These are phyloP conservation scores for Pseudogymnoascus sp. DNA, from an alignment of 2,329 filamentous ascomycete genomes.

Conservation along the genomic window DNA sequence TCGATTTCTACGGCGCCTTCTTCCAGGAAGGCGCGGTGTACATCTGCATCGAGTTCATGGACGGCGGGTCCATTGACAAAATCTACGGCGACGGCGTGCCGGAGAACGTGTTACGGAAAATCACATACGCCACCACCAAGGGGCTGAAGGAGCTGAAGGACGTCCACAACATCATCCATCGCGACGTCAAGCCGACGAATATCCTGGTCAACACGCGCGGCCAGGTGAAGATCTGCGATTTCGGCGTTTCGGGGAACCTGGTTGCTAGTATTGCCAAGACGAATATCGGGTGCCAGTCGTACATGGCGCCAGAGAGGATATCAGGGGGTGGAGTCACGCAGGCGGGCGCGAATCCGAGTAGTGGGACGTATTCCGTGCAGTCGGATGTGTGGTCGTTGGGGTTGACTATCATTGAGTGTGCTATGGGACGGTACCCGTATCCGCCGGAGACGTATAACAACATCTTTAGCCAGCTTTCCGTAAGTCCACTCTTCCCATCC, in stretches of 20 bases:
- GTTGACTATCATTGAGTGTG: conserved; percentile 90
- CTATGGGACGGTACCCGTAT: conserved; percentile 89
- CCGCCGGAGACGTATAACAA: conserved; percentile 96
- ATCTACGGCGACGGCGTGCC: conserved; percentile 86
- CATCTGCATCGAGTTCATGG: conserved; percentile 99
- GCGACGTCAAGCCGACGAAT: conserved; percentile 98
- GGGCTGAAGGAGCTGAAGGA: conserved; percentile 92
- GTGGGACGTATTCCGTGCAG: conserved; percentile 92
- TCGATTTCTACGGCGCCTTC: conserved; percentile 98
- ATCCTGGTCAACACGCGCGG: conserved; percentile 85
- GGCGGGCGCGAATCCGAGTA: conserved; percentile 56
- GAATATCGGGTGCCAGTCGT: conserved; percentile 97
- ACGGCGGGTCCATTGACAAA: conserved; percentile 95
- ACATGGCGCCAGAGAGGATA: conserved; percentile 97
- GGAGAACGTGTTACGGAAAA: conserved; percentile 79
- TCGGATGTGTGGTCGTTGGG: conserved; percentile 97
- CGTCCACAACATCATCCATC: conserved; percentile 97
- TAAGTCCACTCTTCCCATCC: conserved; percentile 46
- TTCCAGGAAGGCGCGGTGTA: conserved; percentile 99
- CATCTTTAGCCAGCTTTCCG: conserved; percentile 93
- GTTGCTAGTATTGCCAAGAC: conserved; percentile 97
- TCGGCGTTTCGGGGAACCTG: conserved; percentile 91
- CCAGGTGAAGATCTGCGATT: conserved; percentile 97
- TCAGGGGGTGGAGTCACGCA: conserved; percentile 74
- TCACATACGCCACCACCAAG: conserved; percentile 81